A percentile compares a stretch with the other conserved stretches of the same genome.
phyloP scores from a whole-genome alignment of 2,329 filamentous ascomycete species.

The Colletotrichum viniferum region DNA sequence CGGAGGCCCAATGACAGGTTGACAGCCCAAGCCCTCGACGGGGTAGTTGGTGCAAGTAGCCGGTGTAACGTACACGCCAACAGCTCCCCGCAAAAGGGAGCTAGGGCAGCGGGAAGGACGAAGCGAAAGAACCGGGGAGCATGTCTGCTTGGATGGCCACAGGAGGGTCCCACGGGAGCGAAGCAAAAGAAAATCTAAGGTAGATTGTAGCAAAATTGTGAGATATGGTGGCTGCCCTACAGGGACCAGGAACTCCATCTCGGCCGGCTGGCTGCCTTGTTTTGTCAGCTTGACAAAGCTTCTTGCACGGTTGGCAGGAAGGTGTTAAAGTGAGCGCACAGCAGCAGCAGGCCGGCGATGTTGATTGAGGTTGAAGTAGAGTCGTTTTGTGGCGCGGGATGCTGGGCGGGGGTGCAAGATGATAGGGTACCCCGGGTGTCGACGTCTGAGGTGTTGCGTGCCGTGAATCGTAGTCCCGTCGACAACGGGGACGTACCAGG shows the following conservation, averaged over 20 bases:
- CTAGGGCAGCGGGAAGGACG: background rate
- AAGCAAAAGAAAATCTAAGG: background rate
- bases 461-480: background rate
- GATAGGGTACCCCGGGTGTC: background rate
- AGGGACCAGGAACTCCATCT: conserved; percentile 27
- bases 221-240: background rate
- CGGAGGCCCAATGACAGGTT: background rate
- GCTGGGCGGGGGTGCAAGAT: background rate
- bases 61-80: conserved; percentile 5
- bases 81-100: background rate
- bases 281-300: conserved; percentile 22
- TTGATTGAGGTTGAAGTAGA: conserved; percentile 17
- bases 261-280: conserved; percentile 33
- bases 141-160: background rate
- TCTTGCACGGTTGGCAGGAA: background rate
- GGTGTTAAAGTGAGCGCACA: background rate
- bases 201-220: background rate
- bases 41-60: conserved; percentile 6
- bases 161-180: background rate
- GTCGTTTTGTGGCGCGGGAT: conserved; percentile 3
- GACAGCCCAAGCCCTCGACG: background rate
- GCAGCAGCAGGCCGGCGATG: background rate
- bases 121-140: background rate
- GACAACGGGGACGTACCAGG: background rate
- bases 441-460: conserved; percentile 1